Base-by-base conservation (phyloP, 176 grass and related monocot species). In the Neostapfia colusana region DNA sequence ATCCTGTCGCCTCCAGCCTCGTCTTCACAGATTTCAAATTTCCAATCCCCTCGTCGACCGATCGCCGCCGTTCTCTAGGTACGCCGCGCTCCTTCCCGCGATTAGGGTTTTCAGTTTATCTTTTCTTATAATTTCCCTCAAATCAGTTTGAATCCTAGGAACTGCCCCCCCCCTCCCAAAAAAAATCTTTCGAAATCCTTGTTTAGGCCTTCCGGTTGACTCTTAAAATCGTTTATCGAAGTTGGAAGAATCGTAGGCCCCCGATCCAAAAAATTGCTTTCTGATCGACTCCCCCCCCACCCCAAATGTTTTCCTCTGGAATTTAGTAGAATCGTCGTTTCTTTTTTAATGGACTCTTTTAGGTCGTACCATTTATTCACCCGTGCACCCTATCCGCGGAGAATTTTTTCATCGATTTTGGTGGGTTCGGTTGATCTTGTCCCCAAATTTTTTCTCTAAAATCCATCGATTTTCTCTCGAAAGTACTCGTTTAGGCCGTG, bases 361-460 rank as follows among this genome's bases (percentile, higher is more conserved):
- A 27, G 4, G 20, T 0, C 28, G 26, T 15, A 8, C 13, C 24
- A 55, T 74, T 11, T 12, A 66, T 44, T 34, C 24, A 4, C 25
- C 25, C 36, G 18, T 66, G 59, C 24, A 39, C 62, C 14, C 9
- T 66, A 7, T 50, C 16, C 13, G 35, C 63, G 13, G 8, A 56
- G 36, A 37, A 72, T n/a, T n/a, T n/a, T n/a, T n/a, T 27, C 63
- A 18, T 12, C 38, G 40, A 61, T 85, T 61, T 74, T 17, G 23
- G 66, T 0, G 0, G 18, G 5, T 6, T 15, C 11, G 53, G 36
- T 64, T 42, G 44, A 42, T 63, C 40, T 63, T 28, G 15, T 0
- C 20, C n/a, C n/a, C 69, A 21, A 53, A 20, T 13, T 15, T 10
- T 61, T 12, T 27, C 23, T 12, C 15, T 51, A 15, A 15, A 49